Conservation (phyloP, 192 early-diverging fungal species). For the Allomyces macrogynus region DNA sequence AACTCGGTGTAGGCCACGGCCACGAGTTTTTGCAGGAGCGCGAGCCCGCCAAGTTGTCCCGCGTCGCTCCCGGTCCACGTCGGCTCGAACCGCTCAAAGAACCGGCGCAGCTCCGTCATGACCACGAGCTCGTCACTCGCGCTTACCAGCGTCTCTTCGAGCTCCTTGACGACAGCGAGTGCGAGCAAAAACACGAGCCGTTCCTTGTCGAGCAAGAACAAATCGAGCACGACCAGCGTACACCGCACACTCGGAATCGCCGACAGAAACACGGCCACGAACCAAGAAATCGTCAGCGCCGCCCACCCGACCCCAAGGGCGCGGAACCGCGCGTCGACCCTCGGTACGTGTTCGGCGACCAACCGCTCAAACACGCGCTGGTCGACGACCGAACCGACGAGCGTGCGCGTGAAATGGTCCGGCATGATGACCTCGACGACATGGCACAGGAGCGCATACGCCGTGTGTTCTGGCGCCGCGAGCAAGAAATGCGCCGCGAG, state of each 20-base stretch:
- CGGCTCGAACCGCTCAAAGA: neutral
- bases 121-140: neutral
- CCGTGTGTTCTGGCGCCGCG: slow-evolving; percentile 32
- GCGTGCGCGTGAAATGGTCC: slow-evolving; percentile 38
- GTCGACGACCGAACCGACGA: slow-evolving; percentile 37
- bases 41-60: neutral
- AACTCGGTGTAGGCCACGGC: neutral
- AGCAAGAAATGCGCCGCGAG: slow-evolving; percentile 31
- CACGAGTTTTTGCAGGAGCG: neutral
- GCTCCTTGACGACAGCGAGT: neutral
- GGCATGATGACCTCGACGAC: slow-evolving; percentile 32
- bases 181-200: neutral
- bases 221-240: neutral
- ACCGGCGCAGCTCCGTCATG: neutral
- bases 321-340: neutral
- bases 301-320: neutral
- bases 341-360: slow-evolving; percentile 21
- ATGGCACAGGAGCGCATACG: slow-evolving; percentile 34
- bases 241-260: neutral
- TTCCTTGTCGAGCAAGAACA: neutral
- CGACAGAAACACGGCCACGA: neutral
- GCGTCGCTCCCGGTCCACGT: neutral
- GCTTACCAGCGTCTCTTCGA: neutral
- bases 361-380: slow-evolving; percentile 28
- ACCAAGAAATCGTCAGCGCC: neutral